Evolutionary conservation across 139 green algal genomes (phyloP).

Genomic region (Coelastrella sp.): DNA sequence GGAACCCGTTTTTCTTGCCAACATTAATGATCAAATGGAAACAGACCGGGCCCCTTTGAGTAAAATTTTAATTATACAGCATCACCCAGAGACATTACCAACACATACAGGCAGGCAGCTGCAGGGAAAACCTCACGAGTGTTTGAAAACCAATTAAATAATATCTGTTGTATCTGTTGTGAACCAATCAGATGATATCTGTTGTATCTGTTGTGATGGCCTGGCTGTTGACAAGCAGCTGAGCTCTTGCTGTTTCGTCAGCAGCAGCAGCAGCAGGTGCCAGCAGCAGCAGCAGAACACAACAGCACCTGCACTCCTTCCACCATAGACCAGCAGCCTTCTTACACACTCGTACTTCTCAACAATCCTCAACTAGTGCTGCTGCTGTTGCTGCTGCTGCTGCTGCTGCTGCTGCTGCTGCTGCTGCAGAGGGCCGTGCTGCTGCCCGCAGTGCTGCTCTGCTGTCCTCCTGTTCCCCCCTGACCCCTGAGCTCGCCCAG

Average conservation of each 20-base stretch:
- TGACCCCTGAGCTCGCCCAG: conserved; percentile 7
- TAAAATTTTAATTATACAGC: too few relatives aligned
- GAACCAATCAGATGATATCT: too few relatives aligned
- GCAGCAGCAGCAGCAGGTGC: not conserved
- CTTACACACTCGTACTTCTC: not conserved
- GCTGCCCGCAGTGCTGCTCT: not conserved
- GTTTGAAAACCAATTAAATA: too few relatives aligned
- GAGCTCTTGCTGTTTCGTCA: not conserved
- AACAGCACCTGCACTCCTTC: not conserved
- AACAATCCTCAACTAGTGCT: not conserved
- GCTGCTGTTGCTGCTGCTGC: not conserved
- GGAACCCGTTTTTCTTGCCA: too few relatives aligned
- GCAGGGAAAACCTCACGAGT: too few relatives aligned
- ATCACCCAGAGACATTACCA: too few relatives aligned
- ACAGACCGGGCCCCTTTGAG: too few relatives aligned
- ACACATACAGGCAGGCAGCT: too few relatives aligned
- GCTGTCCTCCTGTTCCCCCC: not conserved
- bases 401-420: not conserved
- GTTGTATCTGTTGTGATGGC: not conserved
- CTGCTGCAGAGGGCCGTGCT: conserved; percentile 9
- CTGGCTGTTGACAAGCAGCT: not conserved
- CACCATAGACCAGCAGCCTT: not conserved
- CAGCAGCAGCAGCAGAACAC: not conserved
- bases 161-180: too few relatives aligned
- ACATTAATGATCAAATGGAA: too few relatives aligned